Evolutionary conservation across 345 rosid species (phyloP).

Genomic region (Corchorus capsularis): DNA sequence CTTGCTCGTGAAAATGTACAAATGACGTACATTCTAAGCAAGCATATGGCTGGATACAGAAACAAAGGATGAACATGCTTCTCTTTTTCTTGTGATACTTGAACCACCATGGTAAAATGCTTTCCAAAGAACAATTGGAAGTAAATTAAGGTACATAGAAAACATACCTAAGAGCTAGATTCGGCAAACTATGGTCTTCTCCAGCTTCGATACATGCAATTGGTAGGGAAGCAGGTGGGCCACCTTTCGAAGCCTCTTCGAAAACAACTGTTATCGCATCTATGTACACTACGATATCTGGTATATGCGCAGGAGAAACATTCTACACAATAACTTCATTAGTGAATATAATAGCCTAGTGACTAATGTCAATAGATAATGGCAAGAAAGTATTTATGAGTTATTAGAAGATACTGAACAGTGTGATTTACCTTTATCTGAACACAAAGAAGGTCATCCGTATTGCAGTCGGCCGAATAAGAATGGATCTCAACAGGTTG

Average conservation of each 20-base stretch:
- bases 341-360: conserved; percentile 16
- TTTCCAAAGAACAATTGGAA: conserved; percentile 15
- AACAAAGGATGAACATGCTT: conserved; percentile 3
- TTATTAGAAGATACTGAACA: neutral
- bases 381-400: neutral
- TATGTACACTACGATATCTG: conserved; percentile 73
- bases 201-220: conserved; percentile 96
- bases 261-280: conserved; percentile 90
- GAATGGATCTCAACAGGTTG: conserved; percentile 89
- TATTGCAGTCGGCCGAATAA: conserved; percentile 84
- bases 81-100: neutral
- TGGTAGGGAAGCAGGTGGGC: conserved; percentile 77
- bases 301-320: conserved; percentile 68
- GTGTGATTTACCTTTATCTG: conserved; percentile 72
- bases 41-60: neutral
- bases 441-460: conserved; percentile 92
- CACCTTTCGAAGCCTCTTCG: conserved; percentile 79
- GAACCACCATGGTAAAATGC: conserved; percentile 14
- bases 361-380: conserved; percentile 16
- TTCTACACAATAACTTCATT: conserved; percentile 58
- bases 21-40: neutral
- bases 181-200: conserved; percentile 74
- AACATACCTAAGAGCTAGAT: conserved; percentile 86
- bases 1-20: neutral
- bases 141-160: conserved; percentile 26